phyloP scores from a whole-genome alignment of 2,329 filamentous ascomycete species.

The Aspergillus ibericus region DNA sequence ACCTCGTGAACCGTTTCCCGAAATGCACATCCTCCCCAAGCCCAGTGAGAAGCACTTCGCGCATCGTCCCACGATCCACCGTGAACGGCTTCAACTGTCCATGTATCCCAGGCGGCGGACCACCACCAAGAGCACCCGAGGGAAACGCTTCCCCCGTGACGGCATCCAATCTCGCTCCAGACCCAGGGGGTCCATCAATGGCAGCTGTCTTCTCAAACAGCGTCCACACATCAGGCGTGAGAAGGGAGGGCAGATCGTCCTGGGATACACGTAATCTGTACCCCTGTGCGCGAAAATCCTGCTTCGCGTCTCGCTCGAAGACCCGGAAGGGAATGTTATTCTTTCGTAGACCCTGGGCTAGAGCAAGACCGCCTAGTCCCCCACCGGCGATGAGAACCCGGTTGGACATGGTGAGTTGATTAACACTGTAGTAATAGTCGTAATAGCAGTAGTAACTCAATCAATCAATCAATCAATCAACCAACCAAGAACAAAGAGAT shows the following conservation, averaged over 20 bases:
- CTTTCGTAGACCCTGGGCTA: slow-evolving; percentile 39
- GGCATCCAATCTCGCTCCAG: not conserved
- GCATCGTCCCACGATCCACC: slow-evolving; percentile 1
- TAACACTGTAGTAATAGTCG: not conserved
- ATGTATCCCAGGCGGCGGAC: not conserved
- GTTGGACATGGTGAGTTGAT: not conserved
- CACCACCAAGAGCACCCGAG: not conserved
- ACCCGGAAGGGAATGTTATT: slow-evolving; percentile 37
- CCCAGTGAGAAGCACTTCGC: slow-evolving; percentile 1
- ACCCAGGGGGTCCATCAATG: not conserved
- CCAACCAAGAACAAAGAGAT: too few relatives aligned
- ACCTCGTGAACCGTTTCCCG: slow-evolving; percentile 2
- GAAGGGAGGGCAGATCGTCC: not conserved
- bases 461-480: not conserved
- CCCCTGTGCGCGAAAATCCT: slow-evolving; percentile 37
- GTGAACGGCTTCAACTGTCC: not conserved
- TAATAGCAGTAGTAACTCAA: not conserved
- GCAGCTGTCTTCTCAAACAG: slow-evolving; percentile 24
- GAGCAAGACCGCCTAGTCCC: slow-evolving; percentile 36
- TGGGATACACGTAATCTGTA: slow-evolving; percentile 34
- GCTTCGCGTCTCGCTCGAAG: slow-evolving; percentile 36
- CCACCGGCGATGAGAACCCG: slow-evolving; percentile 38
- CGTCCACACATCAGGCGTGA: slow-evolving; percentile 12
- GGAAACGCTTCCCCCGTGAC: not conserved
- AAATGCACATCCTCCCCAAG: not conserved